Conservation (phyloP, 140 eudicot genomes). For the Anethum foeniculum region DNA sequence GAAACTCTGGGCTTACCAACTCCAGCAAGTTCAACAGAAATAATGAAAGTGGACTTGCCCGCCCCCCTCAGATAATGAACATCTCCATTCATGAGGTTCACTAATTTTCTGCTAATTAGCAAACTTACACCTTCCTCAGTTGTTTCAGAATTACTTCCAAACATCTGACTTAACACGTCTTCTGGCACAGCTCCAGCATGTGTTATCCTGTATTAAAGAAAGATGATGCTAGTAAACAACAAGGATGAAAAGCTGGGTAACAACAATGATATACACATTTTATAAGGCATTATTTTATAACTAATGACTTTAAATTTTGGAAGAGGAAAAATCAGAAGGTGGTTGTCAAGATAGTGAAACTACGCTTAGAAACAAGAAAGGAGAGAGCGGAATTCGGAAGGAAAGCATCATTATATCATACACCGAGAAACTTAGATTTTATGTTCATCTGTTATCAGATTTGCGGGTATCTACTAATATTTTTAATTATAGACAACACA, state of each 20-base stretch:
- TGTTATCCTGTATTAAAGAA: slow-evolving; percentile 45
- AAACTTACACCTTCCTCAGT: slow-evolving; percentile 82
- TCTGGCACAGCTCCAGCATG: slow-evolving; percentile 87
- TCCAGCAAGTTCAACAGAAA: slow-evolving; percentile 67
- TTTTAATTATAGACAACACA: background rate
- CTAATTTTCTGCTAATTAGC: slow-evolving; percentile 64
- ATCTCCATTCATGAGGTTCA: slow-evolving; percentile 96
- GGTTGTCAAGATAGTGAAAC: background rate
- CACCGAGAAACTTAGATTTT: background rate
- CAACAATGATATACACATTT: background rate
- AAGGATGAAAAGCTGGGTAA: background rate
- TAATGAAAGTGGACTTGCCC: slow-evolving; percentile 63
- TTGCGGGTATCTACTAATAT: background rate
- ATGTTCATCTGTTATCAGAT: background rate
- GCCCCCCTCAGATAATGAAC: slow-evolving; percentile 81
- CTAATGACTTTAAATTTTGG: background rate
- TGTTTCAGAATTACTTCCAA: slow-evolving; percentile 50
- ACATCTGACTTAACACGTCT: slow-evolving; percentile 65
- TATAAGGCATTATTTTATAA: background rate
- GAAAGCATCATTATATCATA: background rate
- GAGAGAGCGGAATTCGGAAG: background rate
- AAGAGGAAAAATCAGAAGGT: background rate
- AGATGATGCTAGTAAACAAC: background rate
- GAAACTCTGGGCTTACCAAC: slow-evolving; percentile 29
- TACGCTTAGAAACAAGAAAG: background rate